Percentiles rank a stretch among this genome's conserved stretches.
Evolutionary conservation across 129 eudicot species (phyloP).

Genomic region (Erigeron canadensis): DNA sequence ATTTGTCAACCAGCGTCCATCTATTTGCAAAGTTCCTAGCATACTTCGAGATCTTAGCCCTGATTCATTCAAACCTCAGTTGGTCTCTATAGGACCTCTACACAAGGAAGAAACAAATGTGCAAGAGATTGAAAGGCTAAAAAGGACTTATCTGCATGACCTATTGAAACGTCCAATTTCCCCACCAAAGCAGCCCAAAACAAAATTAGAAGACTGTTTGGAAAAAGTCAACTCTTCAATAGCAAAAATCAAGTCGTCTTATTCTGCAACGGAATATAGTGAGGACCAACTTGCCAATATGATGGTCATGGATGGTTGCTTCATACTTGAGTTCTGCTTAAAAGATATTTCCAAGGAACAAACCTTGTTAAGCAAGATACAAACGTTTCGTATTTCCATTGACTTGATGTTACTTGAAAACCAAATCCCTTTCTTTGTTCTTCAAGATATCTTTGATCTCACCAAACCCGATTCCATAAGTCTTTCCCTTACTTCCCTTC

Average conservation of each 20-base stretch:
- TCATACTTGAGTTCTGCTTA: conserved; percentile 15
- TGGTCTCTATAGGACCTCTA: conserved; percentile 27
- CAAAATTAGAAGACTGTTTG: conserved; percentile 8
- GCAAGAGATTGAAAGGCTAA: conserved; percentile 1
- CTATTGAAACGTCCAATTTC: background rate
- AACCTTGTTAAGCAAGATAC: background rate
- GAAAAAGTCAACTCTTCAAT: background rate
- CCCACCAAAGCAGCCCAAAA: background rate
- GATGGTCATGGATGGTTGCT: conserved; percentile 34
- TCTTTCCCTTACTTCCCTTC: background rate
- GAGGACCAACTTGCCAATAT: conserved; percentile 15
- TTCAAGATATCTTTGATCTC: background rate
- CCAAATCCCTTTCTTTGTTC: too few relatives aligned
- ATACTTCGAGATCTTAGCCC: conserved; percentile 14
- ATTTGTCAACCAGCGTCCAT: background rate
- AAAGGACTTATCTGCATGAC: background rate
- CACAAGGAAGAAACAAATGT: conserved; percentile 10
- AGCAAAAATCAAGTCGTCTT: background rate
- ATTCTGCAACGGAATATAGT: background rate
- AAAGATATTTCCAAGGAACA: background rate
- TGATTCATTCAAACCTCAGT: conserved; percentile 12
- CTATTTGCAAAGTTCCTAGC: conserved; percentile 18
- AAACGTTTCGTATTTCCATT: too few relatives aligned
- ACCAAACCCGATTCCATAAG: background rate
- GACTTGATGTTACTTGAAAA: too few relatives aligned